Percentiles rank a stretch among this genome's conserved stretches.
phyloP scores from a whole-genome alignment of 192 early-diverging fungal species.

The Diversispora epigaea region DNA sequence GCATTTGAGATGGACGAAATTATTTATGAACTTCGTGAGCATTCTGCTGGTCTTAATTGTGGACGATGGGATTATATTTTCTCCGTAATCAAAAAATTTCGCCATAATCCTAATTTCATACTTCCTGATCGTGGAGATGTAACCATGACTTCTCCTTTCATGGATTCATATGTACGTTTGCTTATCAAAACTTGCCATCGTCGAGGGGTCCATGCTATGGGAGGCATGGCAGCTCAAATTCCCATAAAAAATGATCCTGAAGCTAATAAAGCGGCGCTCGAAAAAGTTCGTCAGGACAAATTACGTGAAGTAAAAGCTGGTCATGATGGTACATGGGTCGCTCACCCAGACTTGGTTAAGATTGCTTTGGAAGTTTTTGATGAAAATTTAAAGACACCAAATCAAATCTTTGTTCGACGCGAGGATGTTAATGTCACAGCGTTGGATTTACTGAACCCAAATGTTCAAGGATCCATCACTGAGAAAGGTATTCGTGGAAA shows the following conservation, averaged over 20 bases:
- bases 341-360: constrained; percentile 93
- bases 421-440: constrained; percentile 87
- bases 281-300: constrained; percentile 95
- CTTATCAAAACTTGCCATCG: constrained; percentile 98
- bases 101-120: constrained; percentile 79
- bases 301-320: constrained; percentile 93
- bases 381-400: constrained; percentile 93
- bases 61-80: constrained; percentile 99
- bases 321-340: constrained; percentile 96
- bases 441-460: constrained; percentile 79
- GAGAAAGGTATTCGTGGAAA: constrained; percentile 91
- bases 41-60: constrained; percentile 98
- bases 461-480: constrained; percentile 74
- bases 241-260: constrained; percentile 92
- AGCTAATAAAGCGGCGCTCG: constrained; percentile 88
- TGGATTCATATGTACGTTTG: constrained; percentile 96
- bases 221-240: constrained; percentile 98
- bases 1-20: constrained; percentile 99
- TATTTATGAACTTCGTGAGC: constrained; percentile 97
- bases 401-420: constrained; percentile 91
- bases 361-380: constrained; percentile 89
- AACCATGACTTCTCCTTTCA: constrained; percentile 94
- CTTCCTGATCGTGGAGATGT: constrained; percentile 91
- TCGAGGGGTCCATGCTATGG: constrained; percentile 99
- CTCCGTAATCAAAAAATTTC: constrained; percentile 97